Conservation (phyloP, 768 basidiomycete species). For the Mycena galericulata region DNA sequence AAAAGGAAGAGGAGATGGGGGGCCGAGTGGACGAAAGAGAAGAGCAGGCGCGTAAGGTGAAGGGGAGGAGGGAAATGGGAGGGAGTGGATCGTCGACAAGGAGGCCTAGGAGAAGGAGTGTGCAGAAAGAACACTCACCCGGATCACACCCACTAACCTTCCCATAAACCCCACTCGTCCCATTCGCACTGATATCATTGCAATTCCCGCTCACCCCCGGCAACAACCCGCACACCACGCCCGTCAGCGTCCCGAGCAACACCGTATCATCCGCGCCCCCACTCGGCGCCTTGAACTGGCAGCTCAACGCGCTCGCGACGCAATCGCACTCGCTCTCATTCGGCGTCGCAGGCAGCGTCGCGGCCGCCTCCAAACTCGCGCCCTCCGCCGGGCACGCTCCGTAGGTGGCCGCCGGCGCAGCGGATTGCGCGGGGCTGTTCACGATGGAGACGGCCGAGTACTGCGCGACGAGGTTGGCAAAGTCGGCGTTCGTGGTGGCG, state of each 20-base stretch:
- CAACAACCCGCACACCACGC: conserved; percentile 82
- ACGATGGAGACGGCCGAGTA: conserved; percentile 69
- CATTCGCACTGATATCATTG: conserved; percentile 77
- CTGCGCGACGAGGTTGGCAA: conserved; percentile 69
- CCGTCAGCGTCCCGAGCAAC: conserved; percentile 70
- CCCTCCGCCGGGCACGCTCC: conserved; percentile 75
- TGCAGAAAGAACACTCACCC: conserved; percentile 61
- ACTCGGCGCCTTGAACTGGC: conserved; percentile 72
- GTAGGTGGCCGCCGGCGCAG: conserved; percentile 61
- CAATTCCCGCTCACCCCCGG: conserved; percentile 73
- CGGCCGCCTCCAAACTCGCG: conserved; percentile 71
- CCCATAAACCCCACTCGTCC: conserved; percentile 82
- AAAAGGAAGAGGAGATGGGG: no score
- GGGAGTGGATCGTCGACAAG: background rate
- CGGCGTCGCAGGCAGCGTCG: conserved; percentile 85
- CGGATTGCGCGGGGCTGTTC: conserved; percentile 65
- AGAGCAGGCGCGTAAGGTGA: background rate
- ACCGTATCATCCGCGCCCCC: conserved; percentile 73
- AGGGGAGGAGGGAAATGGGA: background rate
- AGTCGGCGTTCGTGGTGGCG: conserved; percentile 79
- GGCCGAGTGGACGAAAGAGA: background rate
- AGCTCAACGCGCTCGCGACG: conserved; percentile 74
- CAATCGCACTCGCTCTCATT: conserved; percentile 85
- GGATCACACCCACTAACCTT: conserved; percentile 83
- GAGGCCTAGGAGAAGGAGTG: no score